Percentiles rank a stretch among this genome's conserved stretches.
Conservation (phyloP, 2,329 filamentous ascomycete genomes). For the Pseudopithomyces chartarum region DNA sequence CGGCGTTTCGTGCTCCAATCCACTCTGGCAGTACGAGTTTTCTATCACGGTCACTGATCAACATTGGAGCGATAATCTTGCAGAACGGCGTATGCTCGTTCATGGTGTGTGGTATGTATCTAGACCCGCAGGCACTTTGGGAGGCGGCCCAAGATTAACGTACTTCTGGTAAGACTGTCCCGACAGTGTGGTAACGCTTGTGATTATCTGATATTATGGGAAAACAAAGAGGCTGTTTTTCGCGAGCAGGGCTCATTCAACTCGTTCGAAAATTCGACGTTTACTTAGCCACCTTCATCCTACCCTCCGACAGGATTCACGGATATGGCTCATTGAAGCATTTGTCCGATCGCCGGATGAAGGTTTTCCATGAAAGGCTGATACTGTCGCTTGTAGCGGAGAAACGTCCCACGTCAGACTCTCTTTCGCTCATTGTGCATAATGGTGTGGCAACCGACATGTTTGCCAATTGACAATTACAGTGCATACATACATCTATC, state of each 20-base stretch:
- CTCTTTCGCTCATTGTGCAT: neutral
- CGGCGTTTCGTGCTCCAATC: neutral
- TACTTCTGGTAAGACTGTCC: neutral
- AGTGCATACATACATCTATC: neutral
- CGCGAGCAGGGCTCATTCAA: neutral
- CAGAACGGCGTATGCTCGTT: neutral
- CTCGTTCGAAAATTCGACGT: neutral
- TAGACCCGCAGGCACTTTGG: neutral
- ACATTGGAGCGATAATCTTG: too few relatives aligned
- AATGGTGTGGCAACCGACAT: neutral
- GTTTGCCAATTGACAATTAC: too few relatives aligned
- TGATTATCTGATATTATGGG: constrained; percentile 5
- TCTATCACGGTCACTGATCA: neutral
- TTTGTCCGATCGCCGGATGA: constrained; percentile 1
- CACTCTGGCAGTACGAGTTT: neutral
- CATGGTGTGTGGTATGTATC: too few relatives aligned
- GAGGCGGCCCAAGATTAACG: neutral
- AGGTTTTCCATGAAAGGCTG: neutral
- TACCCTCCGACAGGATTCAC: neutral
- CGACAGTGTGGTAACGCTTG: neutral
- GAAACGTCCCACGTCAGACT: neutral
- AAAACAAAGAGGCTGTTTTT: neutral
- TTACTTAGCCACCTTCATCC: neutral
- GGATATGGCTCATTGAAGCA: neutral
- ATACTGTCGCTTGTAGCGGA: neutral